Evolutionary conservation across 164 flowering plant species (phyloP).

Genomic region (Berberis thunbergii): DNA sequence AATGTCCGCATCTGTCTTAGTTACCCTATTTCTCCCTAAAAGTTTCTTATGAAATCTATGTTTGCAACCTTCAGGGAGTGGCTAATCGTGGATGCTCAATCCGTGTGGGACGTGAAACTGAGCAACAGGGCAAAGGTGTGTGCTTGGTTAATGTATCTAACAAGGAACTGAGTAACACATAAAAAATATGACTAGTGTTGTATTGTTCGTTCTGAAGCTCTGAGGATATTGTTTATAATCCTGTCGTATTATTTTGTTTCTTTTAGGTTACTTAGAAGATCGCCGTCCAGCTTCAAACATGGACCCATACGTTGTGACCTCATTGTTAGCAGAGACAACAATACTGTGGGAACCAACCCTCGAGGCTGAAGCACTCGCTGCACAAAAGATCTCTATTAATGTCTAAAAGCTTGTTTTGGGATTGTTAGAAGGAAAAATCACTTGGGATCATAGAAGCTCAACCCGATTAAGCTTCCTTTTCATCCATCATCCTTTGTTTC

Average conservation of each 20-base stretch:
- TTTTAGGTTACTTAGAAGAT: constrained; percentile 88
- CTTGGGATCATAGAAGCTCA: neutral
- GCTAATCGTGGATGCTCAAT: constrained; percentile 97
- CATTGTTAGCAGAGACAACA: constrained; percentile 79
- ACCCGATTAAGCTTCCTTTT: neutral
- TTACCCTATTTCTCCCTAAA: neutral
- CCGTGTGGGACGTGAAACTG: constrained; percentile 96
- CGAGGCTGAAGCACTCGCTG: constrained; percentile 94
- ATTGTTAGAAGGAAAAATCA: constrained; percentile 2
- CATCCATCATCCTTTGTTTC: constrained; percentile 1
- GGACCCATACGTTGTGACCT: constrained; percentile 92
- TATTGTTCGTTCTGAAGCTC: too few species aligned
- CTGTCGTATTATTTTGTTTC: constrained; percentile 1
- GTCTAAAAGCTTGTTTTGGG: constrained; percentile 25
- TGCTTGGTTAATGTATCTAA: neutral
- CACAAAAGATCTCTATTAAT: constrained; percentile 70
- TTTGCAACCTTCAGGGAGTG: constrained; percentile 57
- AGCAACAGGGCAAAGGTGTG: constrained; percentile 84
- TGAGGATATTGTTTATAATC: neutral
- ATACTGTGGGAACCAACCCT: constrained; percentile 85
- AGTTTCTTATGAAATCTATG: neutral
- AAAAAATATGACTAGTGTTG: too few species aligned
- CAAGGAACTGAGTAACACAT: too few species aligned
- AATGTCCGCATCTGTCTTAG: neutral
- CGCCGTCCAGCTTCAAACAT: constrained; percentile 99